Base-by-base conservation (phyloP, 2,329 filamentous ascomycete species). In the Trichoderma sp. region DNA sequence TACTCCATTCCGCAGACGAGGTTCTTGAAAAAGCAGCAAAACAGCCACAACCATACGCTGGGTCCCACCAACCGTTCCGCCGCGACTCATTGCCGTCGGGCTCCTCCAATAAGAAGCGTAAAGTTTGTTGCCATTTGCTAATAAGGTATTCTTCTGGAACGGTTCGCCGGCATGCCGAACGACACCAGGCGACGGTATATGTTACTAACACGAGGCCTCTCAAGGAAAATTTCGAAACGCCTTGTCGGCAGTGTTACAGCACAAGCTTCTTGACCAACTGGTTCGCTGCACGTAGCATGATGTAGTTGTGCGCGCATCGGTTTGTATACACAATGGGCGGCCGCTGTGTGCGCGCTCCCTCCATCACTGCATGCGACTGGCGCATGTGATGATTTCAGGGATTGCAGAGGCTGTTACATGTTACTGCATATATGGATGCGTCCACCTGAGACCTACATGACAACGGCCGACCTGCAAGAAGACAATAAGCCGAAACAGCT, bases 91-190 rank as follows among this genome's bases (percentile, higher is more conserved):
- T 54, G 45, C 26, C 19, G n/a, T 34, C 7, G 26, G 14, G 14
- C 26, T 24, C 30, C 26, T 34, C 59, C 59, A 62, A 54, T 62
- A 24, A 24, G n/a, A 41, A 10, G 24, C 9, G 26, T 39, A 21
- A 28, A 62, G 48, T 54, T 19, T 52, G 26, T 54, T 62, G 59
- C 59, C 59, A 62, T 54, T 43, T 54, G 59, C 59, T 62, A 62
- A 62, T 62, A 6, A 19, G 39, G 39, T 21, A 54, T 54, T 19
- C 24, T 62, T 62, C 59, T 54, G 54, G 59, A 62, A 62, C 48
- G 44, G n/a, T 62, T 62, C 48, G 39, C 39, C 47, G 45, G 43
- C 26, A 17, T 54, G 47, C 39, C 24, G 21, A 51, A n/a, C 2
- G 30, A 15, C 10, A 17, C n/a, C 10, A 43, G 43, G 43, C 28